Evolutionary conservation across 345 rosid genomes (phyloP), one percentile per base, ranked within the genome.

Genomic region (Eucalyptus regnans): DNA sequence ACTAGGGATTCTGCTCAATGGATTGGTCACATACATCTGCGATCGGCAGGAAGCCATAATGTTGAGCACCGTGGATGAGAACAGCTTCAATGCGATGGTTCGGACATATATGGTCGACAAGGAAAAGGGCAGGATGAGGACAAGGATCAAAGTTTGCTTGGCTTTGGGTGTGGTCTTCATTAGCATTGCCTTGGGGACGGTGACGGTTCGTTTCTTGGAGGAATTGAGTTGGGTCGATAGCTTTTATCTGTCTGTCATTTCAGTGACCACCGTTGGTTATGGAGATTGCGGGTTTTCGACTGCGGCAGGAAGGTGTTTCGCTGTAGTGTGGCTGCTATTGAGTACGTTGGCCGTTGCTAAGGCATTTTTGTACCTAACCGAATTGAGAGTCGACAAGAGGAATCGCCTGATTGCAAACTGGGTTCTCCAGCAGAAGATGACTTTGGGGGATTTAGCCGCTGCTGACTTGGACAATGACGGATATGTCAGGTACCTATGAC

Each of bases 401-500:
- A 93, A 92, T 84, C 91, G 96, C 7, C 92, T 89, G 81, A 90
- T 96, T 27, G 95, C 96, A 2, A 93, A 94, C 87, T 94, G 95
- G 96, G 94, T 96, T 89, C 95, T 95, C 68, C 93, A 94, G 85
- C 94, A 89, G 89, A 93, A 95, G 92, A 90, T 95, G 88, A 95
- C 96, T 5, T 86, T 94, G 33, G 96, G 95, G 50, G 97, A 94
- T 89, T 88, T 95, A 44, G 91, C 93, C 71, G 97, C 97, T 29
- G 97, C 97, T 10, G 96, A 95, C 88, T 92, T 95, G 71, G 96
- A 95, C 54, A 91, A 95, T 52, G 96, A 94, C 81, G 96, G 96
- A n/a, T 93, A 94, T 54, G 93, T 94, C 92, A 94, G 97, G 97
- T 95, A 92, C 84, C 12, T 20, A 41, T 76, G 84, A 41, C 48